phyloP scores from a whole-genome alignment of 1,139 yeast genomes.

The Nakaseomyces sp. region DNA sequence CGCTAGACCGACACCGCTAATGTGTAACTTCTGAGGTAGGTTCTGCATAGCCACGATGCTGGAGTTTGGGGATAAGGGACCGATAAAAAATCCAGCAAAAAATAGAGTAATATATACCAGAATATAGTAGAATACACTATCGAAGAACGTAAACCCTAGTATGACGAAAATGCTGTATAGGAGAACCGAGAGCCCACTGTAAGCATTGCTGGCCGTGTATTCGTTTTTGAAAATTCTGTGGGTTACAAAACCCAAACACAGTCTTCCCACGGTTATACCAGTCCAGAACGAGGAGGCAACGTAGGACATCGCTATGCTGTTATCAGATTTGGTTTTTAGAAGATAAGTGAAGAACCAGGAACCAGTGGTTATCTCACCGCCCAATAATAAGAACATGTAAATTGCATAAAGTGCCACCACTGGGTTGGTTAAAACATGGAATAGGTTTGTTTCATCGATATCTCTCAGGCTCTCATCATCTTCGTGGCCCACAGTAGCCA shows the following conservation, averaged over 20 bases:
- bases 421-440: constrained; percentile 33
- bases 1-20: constrained; percentile 64
- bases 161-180: constrained; percentile 21
- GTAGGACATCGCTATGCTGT: constrained; percentile 44
- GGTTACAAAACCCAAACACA: constrained; percentile 52
- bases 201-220: constrained; percentile 40
- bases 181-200: constrained; percentile 24
- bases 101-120: constrained; percentile 34
- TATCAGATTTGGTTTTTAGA: constrained; percentile 39
- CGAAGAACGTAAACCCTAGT: constrained; percentile 17
- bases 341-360: constrained; percentile 58
- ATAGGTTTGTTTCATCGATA: constrained; percentile 11
- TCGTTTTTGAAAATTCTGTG: constrained; percentile 44
- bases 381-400: constrained; percentile 51
- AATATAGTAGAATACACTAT: constrained; percentile 26
- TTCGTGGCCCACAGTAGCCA: constrained; percentile 17
- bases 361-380: constrained; percentile 63
- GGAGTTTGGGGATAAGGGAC: constrained; percentile 76
- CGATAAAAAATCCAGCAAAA: constrained; percentile 57
- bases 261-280: constrained; percentile 56
- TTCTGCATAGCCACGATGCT: constrained; percentile 55
- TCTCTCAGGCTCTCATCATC: constrained; percentile 20
- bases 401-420: constrained; percentile 42
- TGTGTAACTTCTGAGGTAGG: constrained; percentile 53
- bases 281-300: constrained; percentile 59